Evolutionary conservation across 1,139 yeast species (phyloP).

Genomic region (Arxiozyma slooffiae): DNA sequence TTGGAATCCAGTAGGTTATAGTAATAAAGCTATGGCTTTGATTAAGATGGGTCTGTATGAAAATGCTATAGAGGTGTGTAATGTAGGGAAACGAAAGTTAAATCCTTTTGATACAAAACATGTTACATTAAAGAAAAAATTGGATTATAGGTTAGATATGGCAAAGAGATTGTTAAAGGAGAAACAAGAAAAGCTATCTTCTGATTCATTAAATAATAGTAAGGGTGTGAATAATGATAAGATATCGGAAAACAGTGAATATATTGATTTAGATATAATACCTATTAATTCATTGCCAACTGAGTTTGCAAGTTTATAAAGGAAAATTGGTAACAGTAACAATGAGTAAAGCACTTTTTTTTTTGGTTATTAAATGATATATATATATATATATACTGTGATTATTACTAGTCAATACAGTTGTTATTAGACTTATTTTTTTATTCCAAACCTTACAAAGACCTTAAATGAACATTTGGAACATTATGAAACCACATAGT

Average conservation of each 20-base stretch:
- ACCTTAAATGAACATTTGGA: too few relatives aligned
- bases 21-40: slow-evolving; percentile 72
- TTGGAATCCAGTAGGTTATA: slow-evolving; percentile 52
- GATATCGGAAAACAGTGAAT: background rate
- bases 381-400: too few relatives aligned
- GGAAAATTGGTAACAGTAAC: too few relatives aligned
- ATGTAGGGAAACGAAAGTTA: slow-evolving; percentile 41
- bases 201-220: background rate
- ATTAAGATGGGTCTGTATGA: slow-evolving; percentile 46
- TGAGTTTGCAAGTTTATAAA: slow-evolving; percentile 5
- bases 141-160: slow-evolving; percentile 48
- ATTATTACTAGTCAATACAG: too few relatives aligned
- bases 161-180: slow-evolving; percentile 25
- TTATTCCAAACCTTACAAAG: too few relatives aligned
- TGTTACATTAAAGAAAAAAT: slow-evolving; percentile 34
- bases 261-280: slow-evolving; percentile 1
- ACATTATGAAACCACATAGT: too few relatives aligned
- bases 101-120: slow-evolving; percentile 24
- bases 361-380: background rate
- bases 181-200: background rate
- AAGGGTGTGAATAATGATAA: background rate
- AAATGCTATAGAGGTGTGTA: slow-evolving; percentile 54
- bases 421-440: too few relatives aligned
- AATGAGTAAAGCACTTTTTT: background rate
- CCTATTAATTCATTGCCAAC: slow-evolving; percentile 8